A percentile compares a stretch with the other conserved stretches of the same genome.
Evolutionary conservation across 129 eudicot genomes (phyloP).

Genomic region (Flaveria brownii): DNA sequence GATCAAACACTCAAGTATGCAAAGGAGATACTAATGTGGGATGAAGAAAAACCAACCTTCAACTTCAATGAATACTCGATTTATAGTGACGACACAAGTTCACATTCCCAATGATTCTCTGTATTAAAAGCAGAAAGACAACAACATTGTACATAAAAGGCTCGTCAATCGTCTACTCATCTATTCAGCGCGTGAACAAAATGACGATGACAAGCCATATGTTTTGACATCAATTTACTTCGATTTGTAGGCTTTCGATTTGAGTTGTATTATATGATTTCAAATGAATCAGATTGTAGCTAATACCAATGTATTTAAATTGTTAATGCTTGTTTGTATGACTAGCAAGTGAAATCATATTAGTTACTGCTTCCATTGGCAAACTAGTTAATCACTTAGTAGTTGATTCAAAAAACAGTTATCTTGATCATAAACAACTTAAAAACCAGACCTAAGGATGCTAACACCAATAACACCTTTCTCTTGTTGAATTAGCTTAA

Average conservation of each 20-base stretch:
- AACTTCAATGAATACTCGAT: constrained; percentile 62
- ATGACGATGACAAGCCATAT: constrained; percentile 14
- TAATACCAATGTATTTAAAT: constrained; percentile 19
- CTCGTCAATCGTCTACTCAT: not conserved
- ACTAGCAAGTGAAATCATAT: constrained; percentile 12
- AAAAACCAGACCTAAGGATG: constrained; percentile 22
- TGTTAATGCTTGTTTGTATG: constrained; percentile 20
- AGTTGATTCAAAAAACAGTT: constrained; percentile 10
- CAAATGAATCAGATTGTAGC: constrained; percentile 19
- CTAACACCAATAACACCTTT: constrained; percentile 24
- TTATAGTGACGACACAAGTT: constrained; percentile 66
- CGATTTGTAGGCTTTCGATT: constrained; percentile 31
- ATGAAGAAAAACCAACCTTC: constrained; percentile 73
- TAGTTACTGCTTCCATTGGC: not conserved
- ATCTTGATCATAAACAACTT: constrained; percentile 4
- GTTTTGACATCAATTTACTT: constrained; percentile 27
- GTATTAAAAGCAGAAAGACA: constrained; percentile 10
- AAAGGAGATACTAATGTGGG: constrained; percentile 89
- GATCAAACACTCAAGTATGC: constrained; percentile 84
- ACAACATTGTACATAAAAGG: constrained; percentile 22
- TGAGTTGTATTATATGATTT: constrained; percentile 39
- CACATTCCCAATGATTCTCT: constrained; percentile 48
- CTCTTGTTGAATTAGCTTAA: constrained; percentile 24
- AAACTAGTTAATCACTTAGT: not conserved
- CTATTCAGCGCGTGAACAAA: not conserved